Conservation (phyloP, 805 yeast genomes). For the Cyberlindnera xishuangbannaensis region DNA sequence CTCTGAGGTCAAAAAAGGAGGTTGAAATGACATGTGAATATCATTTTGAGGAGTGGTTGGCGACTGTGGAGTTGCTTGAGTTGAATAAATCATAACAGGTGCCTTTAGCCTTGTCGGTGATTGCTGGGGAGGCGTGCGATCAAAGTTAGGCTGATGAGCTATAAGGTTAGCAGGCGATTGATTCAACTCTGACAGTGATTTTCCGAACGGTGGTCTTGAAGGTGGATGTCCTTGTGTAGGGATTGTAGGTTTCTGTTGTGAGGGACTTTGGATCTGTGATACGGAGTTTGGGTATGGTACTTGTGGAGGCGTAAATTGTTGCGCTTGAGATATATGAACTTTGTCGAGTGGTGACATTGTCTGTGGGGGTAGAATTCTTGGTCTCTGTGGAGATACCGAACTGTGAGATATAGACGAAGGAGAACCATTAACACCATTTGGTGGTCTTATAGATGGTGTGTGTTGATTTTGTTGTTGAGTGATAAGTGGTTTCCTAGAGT, state of each 20-base stretch:
- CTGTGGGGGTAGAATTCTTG: slow-evolving; percentile 6
- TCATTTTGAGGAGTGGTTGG: too few relatives aligned
- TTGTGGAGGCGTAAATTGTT: slow-evolving; percentile 5
- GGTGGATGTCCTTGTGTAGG: slow-evolving; percentile 1
- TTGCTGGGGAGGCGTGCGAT: slow-evolving; percentile 1
- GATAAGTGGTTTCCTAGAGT: slow-evolving; percentile 2
- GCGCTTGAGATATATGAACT: slow-evolving; percentile 4
- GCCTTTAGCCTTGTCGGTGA: slow-evolving; percentile 1
- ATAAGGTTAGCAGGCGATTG: too few relatives aligned
- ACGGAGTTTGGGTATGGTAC: not conserved
- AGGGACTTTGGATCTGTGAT: not conserved
- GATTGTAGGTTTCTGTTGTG: slow-evolving; percentile 1
- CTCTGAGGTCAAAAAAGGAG: too few relatives aligned
- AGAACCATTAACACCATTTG: slow-evolving; percentile 1
- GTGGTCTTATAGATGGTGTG: slow-evolving; percentile 4
- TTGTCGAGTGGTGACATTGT: slow-evolving; percentile 3
- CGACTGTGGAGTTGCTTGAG: not conserved
- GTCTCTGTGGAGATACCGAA: slow-evolving; percentile 6
- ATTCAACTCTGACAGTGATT: too few relatives aligned
- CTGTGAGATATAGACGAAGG: not conserved
- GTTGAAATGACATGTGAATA: too few relatives aligned
- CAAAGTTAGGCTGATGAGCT: too few relatives aligned
- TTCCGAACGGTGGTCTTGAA: slow-evolving; percentile 2
- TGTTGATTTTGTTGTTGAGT: slow-evolving; percentile 4
- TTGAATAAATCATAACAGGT: slow-evolving; percentile 1